Base-by-base conservation (phyloP, 768 basidiomycete species). In the Udeniomyces megalosporus region DNA sequence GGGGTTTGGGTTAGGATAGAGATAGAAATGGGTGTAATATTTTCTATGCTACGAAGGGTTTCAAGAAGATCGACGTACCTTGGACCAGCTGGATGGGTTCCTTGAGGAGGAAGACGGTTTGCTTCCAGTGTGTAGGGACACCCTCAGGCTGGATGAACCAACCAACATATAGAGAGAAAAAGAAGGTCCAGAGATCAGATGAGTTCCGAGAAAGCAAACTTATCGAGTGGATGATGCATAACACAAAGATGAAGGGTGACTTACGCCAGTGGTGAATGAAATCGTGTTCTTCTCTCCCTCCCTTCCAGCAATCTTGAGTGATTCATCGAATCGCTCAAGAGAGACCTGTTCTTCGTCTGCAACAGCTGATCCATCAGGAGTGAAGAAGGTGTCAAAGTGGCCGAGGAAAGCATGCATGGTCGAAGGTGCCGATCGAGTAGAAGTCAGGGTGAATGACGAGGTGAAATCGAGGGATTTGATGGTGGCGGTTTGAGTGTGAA, bases 351-450 rank as follows among this genome's bases (percentile, higher is more conserved):
- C 78, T 35, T 75, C 75, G 0, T 80, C 76, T 0, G 82, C 72
- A 6, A 84, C 74, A 0, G 80, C 80, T 47, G 75, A 75, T 11
- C 80, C 84, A 31, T 73, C 77, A 65, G 76, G 72, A 0, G 82
- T 82, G 78, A 97, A 96, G 78, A 91, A 96, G 0, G 86, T 85
- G 74, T 97, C 93, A 69, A 97, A 97, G 75, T 93, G 93, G 20
- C 91, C 81, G 28, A 95, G 78, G 75, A 97, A 83, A 6, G 86
- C 79, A 70, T 82, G 82, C 47, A 86, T 77, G 70, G 84, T 84
- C 4, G 79, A 80, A 35, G 81, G 79, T 65, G 79, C 83, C 1
- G 70, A 69, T 35, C 70, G 69, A 0, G 67, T 60, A 4, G 83
- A 81, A n/a, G 77, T 72, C n/a, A 97, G 79, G 1, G 76, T 78